Evolutionary conservation across 2,329 filamentous ascomycete species (phyloP).

Genomic region (Cephalotrichum gorgonifer): DNA sequence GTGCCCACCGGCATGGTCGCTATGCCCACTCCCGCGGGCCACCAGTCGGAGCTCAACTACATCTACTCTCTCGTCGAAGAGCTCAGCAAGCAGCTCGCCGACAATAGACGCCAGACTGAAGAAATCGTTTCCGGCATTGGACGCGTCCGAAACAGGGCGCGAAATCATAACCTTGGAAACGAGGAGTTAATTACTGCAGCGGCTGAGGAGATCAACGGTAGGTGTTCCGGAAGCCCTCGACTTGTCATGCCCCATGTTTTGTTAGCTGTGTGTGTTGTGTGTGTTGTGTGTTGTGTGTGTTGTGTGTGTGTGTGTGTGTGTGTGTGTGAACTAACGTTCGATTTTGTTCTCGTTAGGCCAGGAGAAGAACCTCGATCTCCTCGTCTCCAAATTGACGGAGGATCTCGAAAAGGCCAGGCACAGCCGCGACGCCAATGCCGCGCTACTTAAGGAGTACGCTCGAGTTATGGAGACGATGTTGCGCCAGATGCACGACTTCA

Average conservation of each 20-base stretch:
- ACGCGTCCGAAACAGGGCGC: slow-evolving; percentile 46
- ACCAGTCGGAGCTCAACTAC: slow-evolving; percentile 58
- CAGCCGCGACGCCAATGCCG: slow-evolving; percentile 50
- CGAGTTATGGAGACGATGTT: slow-evolving; percentile 46
- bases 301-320: background rate
- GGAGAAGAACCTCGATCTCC: slow-evolving; percentile 48
- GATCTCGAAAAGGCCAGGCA: slow-evolving; percentile 51
- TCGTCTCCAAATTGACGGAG: slow-evolving; percentile 50
- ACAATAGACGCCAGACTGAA: slow-evolving; percentile 51
- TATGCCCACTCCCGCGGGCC: slow-evolving; percentile 53
- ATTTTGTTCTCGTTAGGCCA: slow-evolving; percentile 31
- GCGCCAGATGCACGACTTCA: slow-evolving; percentile 56
- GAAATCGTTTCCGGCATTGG: slow-evolving; percentile 55
- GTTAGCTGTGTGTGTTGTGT: background rate
- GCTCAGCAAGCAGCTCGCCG: slow-evolving; percentile 50
- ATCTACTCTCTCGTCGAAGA: slow-evolving; percentile 61
- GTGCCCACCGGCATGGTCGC: slow-evolving; percentile 33
- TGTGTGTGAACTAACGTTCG: slow-evolving; percentile 1
- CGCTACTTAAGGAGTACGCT: slow-evolving; percentile 47
- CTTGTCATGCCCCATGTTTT: too few relatives aligned
- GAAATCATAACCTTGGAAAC: slow-evolving; percentile 40
- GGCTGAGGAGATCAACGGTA: slow-evolving; percentile 47
- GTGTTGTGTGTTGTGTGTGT: background rate
- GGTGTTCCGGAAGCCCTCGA: slow-evolving; percentile 6
- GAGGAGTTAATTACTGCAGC: slow-evolving; percentile 47